Evolutionary conservation across 306 rosid genomes (phyloP), one percentile per base, ranked within the genome.

Genomic region (Rosa persica): DNA sequence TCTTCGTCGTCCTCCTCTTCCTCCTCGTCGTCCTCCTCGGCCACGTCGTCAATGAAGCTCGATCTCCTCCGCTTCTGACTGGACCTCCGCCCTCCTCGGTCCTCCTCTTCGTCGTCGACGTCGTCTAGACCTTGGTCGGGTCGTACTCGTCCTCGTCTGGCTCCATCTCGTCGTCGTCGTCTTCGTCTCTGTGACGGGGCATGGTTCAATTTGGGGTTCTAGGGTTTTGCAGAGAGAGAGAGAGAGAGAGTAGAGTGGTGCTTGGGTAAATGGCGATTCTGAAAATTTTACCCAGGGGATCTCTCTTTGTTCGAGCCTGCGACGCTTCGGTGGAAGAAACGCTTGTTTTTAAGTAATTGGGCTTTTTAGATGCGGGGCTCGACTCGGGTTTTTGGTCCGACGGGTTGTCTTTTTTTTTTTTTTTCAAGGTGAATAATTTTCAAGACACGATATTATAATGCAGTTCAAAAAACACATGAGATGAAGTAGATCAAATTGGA

Each of bases 121-220:
- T 87, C 93, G n/a, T 87, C 93, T 8, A 70, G 85, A 5, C 48
- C 86, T 75, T 85, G 91, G n/a, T 87, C 19, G 78, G 84, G 3
- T 88, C 97, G 36, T 85, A 83, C 2, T 88, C 92, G 2, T 91
- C 87, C 1, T 94, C 98, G n/a, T 94, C 94, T 23, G 88, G 89
- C 47, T 86, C 97, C 83, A 92, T 54, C 27, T 84, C 89, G 6
- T 83, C 89, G 44, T 83, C 89, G 44, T 87, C 90, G 15, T 85
- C 87, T 48, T 85, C 89, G 39, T 79, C 89, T 70, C 96, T 80
- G 19, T 87, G 83, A 15, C 83, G 88, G 75, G 87, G 86, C 92
- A 90, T 90, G 78, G 76, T 38, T 46, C 68, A 16, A 77, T 70
- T 68, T 30, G 69, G 67, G 68, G 69, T 30, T 12, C 47, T 76